These are phyloP conservation scores for Leishmania major DNA, from an alignment of 208 protist genomes.

Conservation along the genomic window DNA sequence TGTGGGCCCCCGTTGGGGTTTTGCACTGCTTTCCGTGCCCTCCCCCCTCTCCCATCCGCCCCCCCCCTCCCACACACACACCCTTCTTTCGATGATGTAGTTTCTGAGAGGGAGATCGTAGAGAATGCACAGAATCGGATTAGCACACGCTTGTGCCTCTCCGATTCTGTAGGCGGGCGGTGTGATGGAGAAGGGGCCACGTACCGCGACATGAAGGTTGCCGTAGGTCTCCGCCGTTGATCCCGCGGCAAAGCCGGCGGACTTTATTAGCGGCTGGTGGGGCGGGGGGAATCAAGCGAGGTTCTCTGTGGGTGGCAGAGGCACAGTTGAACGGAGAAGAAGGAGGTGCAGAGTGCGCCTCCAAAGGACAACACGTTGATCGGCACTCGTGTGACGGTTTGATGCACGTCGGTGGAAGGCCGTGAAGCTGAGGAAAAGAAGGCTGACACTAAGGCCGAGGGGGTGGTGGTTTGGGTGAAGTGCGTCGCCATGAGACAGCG, in stretches of 20 bases:
- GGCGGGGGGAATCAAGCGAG: not conserved
- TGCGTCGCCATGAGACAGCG: not conserved
- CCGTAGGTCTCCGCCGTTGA: not conserved
- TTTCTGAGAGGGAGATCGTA: not conserved
- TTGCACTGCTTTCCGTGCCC: not conserved
- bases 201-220: not conserved
- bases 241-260: not conserved
- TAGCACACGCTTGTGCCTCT: too few relatives aligned
- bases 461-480: not conserved
- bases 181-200: not conserved
- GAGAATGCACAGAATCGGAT: too few relatives aligned
- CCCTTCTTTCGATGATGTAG: not conserved
- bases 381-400: not conserved
- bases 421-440: not conserved
- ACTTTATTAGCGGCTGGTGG: not conserved
- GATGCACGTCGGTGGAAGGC: not conserved
- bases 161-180: too few relatives aligned
- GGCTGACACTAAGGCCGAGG: not conserved
- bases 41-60: not conserved
- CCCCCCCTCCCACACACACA: too few relatives aligned
- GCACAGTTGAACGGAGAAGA: not conserved
- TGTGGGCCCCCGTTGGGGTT: not conserved
- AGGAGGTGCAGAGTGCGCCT: not conserved
- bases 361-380: not conserved
- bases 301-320: not conserved